These are phyloP conservation scores for Schizonepeta tenuifolia DNA, from an alignment of 257 asterid species.

Conservation along the genomic window DNA sequence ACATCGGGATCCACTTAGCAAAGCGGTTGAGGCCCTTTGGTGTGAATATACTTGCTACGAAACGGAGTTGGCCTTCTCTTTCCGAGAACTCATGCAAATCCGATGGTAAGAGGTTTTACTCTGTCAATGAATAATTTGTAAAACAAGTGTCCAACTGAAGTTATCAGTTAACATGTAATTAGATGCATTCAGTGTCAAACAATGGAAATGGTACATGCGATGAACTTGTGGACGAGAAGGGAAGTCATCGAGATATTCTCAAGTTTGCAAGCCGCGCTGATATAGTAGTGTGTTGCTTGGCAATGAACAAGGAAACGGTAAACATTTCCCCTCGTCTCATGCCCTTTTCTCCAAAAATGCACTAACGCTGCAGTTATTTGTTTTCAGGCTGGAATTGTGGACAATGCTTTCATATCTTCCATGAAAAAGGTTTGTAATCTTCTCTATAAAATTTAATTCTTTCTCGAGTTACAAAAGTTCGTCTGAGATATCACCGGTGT, in stretches of 20 bases:
- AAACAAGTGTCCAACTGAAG: slow-evolving; percentile 5
- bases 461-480: not conserved
- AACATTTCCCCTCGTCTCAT: slow-evolving; percentile 15
- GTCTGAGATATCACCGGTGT: not conserved
- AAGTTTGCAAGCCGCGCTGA: slow-evolving; percentile 80
- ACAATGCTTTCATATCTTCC: slow-evolving; percentile 71
- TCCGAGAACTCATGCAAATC: slow-evolving; percentile 40
- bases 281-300: slow-evolving; percentile 85
- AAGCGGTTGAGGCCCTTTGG: slow-evolving; percentile 88
- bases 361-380: slow-evolving; percentile 19
- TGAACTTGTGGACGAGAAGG: slow-evolving; percentile 83
- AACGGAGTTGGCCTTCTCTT: slow-evolving; percentile 74
- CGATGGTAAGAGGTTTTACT: slow-evolving; percentile 43
- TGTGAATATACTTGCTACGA: slow-evolving; percentile 90
- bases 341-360: not conserved
- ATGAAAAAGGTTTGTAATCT: slow-evolving; percentile 77
- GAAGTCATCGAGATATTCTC: slow-evolving; percentile 67
- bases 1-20: slow-evolving; percentile 85
- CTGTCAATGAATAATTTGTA: not conserved
- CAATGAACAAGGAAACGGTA: slow-evolving; percentile 82
- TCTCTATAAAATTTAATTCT: not conserved
- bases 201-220: slow-evolving; percentile 37
- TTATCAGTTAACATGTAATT: slow-evolving; percentile 27
- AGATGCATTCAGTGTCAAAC: slow-evolving; percentile 29
- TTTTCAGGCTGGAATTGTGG: slow-evolving; percentile 80